phyloP scores from a whole-genome alignment of 495 filamentous ascomycete genomes.

The Podospora comata region DNA sequence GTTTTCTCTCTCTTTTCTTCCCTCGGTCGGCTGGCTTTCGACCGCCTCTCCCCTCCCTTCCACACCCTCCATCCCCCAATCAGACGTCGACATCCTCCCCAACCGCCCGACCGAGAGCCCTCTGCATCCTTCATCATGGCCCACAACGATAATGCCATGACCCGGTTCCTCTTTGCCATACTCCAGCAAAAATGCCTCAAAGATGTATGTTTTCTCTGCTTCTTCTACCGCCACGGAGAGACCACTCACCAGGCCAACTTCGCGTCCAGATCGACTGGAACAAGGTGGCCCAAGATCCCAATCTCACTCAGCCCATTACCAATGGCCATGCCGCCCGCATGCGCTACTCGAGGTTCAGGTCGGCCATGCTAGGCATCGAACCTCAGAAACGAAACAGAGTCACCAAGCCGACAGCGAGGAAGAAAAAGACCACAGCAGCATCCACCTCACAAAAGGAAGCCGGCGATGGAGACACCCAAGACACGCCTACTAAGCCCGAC shows the following conservation, averaged over 20 bases:
- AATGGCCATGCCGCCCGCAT: constrained; percentile 81
- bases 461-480: constrained; percentile 33
- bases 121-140: constrained; percentile 36
- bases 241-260: not conserved
- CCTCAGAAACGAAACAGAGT: constrained; percentile 41
- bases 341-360: constrained; percentile 69
- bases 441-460: not conserved
- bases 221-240: not conserved
- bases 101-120: constrained; percentile 1
- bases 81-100: not conserved
- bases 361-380: constrained; percentile 40
- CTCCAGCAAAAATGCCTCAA: constrained; percentile 73
- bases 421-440: constrained; percentile 29
- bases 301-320: constrained; percentile 57
- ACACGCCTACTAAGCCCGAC: constrained; percentile 29
- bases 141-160: constrained; percentile 50
- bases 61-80: constrained; percentile 10
- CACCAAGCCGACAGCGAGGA: constrained; percentile 36
- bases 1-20: constrained; percentile 14
- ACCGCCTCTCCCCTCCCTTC: constrained; percentile 10
- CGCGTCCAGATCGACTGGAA: constrained; percentile 67
- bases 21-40: constrained; percentile 29
- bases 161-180: constrained; percentile 70
- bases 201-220: constrained; percentile 50
- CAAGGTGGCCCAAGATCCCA: constrained; percentile 55